These are phyloP conservation scores for Bacidia rubella DNA, from an alignment of 495 filamentous ascomycete genomes.

Conservation along the genomic window DNA sequence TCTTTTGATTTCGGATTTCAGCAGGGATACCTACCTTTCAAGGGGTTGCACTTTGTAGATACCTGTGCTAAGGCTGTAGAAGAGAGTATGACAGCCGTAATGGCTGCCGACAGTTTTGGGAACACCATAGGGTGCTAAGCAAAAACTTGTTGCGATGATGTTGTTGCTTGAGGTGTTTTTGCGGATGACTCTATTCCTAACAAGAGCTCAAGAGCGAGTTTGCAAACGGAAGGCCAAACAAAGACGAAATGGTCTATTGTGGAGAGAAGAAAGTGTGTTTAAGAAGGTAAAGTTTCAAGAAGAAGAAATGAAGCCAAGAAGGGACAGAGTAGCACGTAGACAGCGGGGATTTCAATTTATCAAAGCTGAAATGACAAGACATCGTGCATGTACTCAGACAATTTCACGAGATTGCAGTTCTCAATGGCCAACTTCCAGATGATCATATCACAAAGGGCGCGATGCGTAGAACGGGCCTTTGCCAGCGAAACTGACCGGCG, in stretches of 20 bases:
- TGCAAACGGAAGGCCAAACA: neutral
- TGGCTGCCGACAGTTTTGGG: neutral
- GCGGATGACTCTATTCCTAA: too few species aligned
- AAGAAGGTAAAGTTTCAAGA: too few species aligned
- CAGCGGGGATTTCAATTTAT: neutral
- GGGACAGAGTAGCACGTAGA: neutral
- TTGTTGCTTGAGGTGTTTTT: too few species aligned
- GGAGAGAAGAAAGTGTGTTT: neutral
- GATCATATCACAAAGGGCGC: neutral
- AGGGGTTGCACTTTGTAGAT: conserved; percentile 22
- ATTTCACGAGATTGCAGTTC: neutral
- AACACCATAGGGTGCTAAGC: conserved; percentile 16
- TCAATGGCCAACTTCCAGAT: neutral
- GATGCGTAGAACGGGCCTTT: too few species aligned
- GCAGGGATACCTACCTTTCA: conserved; percentile 6
- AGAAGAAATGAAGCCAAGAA: neutral
- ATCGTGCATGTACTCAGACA: neutral
- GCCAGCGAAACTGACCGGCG: neutral
- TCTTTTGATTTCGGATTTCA: neutral
- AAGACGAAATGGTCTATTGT: neutral
- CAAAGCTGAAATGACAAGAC: neutral
- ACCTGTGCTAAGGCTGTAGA: conserved; percentile 33
- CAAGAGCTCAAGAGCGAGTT: neutral
- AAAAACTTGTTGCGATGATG: too few species aligned
- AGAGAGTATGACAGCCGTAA: conserved; percentile 10